Evolutionary conservation across 768 basidiomycete genomes (phyloP).

Genomic region (Obba rivulosa): DNA sequence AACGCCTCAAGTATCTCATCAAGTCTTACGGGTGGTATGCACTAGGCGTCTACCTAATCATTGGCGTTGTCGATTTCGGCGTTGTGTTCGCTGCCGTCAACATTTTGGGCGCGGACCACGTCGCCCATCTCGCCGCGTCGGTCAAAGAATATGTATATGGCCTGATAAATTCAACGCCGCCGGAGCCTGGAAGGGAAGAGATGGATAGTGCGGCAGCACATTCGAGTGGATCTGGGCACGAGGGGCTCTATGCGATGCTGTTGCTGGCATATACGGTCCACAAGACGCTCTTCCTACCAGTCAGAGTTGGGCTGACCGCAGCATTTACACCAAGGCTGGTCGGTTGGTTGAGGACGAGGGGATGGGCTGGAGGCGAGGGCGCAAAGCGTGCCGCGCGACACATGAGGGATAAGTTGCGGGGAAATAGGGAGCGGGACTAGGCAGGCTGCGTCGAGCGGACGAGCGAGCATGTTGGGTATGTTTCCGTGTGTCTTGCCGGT

Average conservation of each 20-base stretch:
- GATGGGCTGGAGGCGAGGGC: conserved; percentile 79
- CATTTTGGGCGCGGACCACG: conserved; percentile 86
- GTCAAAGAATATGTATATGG: conserved; percentile 45
- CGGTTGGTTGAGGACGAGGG: conserved; percentile 69
- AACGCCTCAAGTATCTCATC: conserved; percentile 75
- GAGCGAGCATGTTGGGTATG: too few relatives aligned
- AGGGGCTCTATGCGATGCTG: conserved; percentile 88
- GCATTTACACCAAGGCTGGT: conserved; percentile 84
- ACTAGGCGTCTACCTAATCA: conserved; percentile 77
- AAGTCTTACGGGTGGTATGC: conserved; percentile 97
- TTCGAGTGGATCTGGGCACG: conserved; percentile 39
- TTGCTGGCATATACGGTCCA: conserved; percentile 92
- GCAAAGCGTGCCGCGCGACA: conserved; percentile 55
- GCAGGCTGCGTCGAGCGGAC: conserved; percentile 25
- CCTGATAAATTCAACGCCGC: conserved; percentile 45
- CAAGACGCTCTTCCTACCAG: conserved; percentile 88
- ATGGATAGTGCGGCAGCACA: conserved; percentile 37
- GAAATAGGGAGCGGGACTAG: conserved; percentile 25
- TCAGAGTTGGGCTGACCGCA: conserved; percentile 86
- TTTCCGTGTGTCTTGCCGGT: too few relatives aligned
- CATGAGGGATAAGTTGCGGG: conserved; percentile 31
- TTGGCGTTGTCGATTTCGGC: conserved; percentile 76
- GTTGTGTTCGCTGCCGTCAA: conserved; percentile 83
- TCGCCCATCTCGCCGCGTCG: conserved; percentile 58
- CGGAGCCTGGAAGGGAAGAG: conserved; percentile 67